Evolutionary conservation across 768 basidiomycete species (phyloP).

Genomic region (Russula compacta): DNA sequence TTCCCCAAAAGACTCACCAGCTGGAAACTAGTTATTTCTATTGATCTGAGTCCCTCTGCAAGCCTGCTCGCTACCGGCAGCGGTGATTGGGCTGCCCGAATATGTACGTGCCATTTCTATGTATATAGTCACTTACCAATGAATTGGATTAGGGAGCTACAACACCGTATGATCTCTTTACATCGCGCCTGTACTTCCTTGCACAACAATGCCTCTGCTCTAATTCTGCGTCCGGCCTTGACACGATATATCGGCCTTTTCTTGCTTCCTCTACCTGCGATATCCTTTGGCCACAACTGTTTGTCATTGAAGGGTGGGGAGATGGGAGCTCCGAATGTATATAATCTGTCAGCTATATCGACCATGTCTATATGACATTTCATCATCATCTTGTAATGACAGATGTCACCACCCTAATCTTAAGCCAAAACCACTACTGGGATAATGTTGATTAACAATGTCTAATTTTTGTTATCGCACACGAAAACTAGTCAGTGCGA

Average conservation of each 20-base stretch:
- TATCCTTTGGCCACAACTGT: neutral
- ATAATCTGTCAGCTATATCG: slow-evolving; percentile 13
- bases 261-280: slow-evolving; percentile 12
- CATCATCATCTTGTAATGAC: slow-evolving; percentile 3
- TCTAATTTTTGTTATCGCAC: neutral
- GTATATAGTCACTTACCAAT: neutral
- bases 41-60: slow-evolving; percentile 56
- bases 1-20: neutral
- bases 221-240: slow-evolving; percentile 1
- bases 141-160: slow-evolving; percentile 21
- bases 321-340: slow-evolving; percentile 8
- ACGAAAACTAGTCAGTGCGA: neutral
- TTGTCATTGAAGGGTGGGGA: slow-evolving; percentile 5
- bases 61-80: slow-evolving; percentile 59
- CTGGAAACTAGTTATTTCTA: slow-evolving; percentile 50
- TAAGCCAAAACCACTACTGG: neutral
- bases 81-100: slow-evolving; percentile 63
- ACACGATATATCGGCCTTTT: slow-evolving; percentile 7
- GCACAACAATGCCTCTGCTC: slow-evolving; percentile 9
- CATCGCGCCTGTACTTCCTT: neutral
- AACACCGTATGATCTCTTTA: slow-evolving; percentile 16
- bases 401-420: neutral
- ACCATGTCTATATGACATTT: slow-evolving; percentile 2
- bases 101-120: slow-evolving; percentile 39
- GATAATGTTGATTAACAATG: neutral